Conservation (phyloP, 2,329 filamentous ascomycete genomes). For the Aspergillus versicolor region DNA sequence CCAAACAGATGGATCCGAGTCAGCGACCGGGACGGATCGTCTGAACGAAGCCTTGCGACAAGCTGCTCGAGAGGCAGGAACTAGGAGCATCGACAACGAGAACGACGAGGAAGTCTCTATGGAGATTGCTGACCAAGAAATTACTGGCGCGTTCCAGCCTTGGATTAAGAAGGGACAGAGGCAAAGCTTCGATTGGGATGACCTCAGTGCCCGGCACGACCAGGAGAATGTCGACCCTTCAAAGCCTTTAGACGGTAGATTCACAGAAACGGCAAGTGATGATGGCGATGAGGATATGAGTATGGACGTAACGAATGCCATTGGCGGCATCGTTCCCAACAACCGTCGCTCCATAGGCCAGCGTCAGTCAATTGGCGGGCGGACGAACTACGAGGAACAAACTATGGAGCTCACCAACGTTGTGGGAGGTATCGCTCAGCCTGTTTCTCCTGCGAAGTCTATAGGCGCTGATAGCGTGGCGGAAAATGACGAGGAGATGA, state of each 20-base stretch:
- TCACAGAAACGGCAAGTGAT: constrained; percentile 34
- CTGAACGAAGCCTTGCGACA: constrained; percentile 76
- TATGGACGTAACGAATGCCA: constrained; percentile 86
- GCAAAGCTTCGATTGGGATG: constrained; percentile 43
- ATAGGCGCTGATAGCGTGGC: constrained; percentile 28
- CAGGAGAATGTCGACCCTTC: constrained; percentile 47
- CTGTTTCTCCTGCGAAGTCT: constrained; percentile 28
- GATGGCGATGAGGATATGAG: constrained; percentile 69
- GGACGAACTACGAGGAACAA: constrained; percentile 49
- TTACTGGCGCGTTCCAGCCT: constrained; percentile 50
- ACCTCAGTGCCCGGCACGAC: constrained; percentile 42
- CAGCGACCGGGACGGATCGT: constrained; percentile 67
- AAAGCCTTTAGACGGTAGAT: constrained; percentile 14
- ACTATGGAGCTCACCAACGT: constrained; percentile 50
- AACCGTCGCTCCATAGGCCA: constrained; percentile 37
- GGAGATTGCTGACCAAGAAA: constrained; percentile 68
- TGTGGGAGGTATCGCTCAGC: constrained; percentile 40
- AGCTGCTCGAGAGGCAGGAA: constrained; percentile 73
- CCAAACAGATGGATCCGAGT: constrained; percentile 50
- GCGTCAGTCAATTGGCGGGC: constrained; percentile 43
- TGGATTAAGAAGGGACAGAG: constrained; percentile 47
- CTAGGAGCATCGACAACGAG: constrained; percentile 63
- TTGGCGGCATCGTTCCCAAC: constrained; percentile 72
- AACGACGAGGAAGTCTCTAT: constrained; percentile 71
- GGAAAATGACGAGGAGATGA: constrained; percentile 47